These are phyloP conservation scores for Proliferodiscus dingleyae DNA, from an alignment of 2,329 filamentous ascomycete species.

Conservation along the genomic window DNA sequence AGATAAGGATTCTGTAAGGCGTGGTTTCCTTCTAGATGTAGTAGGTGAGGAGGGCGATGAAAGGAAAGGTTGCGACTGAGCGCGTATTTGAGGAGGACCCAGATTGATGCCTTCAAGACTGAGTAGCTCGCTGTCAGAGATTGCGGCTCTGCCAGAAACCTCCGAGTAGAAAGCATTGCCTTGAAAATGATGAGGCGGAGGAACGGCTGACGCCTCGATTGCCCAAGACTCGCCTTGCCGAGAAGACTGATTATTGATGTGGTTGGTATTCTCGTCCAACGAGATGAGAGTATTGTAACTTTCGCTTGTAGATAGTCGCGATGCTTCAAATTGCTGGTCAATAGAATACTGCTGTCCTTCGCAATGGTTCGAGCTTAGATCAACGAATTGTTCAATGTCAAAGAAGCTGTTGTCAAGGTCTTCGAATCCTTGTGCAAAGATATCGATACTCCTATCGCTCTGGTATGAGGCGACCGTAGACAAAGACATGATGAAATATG, in stretches of 20 bases:
- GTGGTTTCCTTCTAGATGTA: conserved; percentile 19
- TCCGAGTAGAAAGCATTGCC: conserved; percentile 25
- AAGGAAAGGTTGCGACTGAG: conserved; percentile 17
- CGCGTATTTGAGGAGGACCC: conserved; percentile 20
- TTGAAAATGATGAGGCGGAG: conserved; percentile 2
- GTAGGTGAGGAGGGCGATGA: conserved; percentile 22
- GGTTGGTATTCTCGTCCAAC: conserved; percentile 15
- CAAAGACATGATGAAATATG: conserved; percentile 24
- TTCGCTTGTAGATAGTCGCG: conserved; percentile 42
- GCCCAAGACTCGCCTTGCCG: conserved; percentile 17
- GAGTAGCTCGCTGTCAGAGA: conserved; percentile 30
- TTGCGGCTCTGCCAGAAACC: conserved; percentile 25
- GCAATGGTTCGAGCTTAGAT: conserved; percentile 48
- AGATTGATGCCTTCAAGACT: conserved; percentile 28
- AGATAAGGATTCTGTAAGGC: conserved; percentile 38
- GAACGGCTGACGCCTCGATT: conserved; percentile 14
- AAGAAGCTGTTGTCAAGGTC: conserved; percentile 58
- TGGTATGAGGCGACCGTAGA: conserved; percentile 23
- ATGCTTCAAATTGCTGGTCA: conserved; percentile 44
- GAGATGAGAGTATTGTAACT: conserved; percentile 16
- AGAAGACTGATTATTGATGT: conserved; percentile 5
- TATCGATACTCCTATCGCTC: conserved; percentile 47
- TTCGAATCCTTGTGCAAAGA: conserved; percentile 41
- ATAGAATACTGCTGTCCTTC: conserved; percentile 33
- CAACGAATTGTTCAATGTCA: conserved; percentile 61